These are phyloP conservation scores for Hirsutella minnesotensis DNA, from an alignment of 2,329 filamentous ascomycete species.

Conservation along the genomic window DNA sequence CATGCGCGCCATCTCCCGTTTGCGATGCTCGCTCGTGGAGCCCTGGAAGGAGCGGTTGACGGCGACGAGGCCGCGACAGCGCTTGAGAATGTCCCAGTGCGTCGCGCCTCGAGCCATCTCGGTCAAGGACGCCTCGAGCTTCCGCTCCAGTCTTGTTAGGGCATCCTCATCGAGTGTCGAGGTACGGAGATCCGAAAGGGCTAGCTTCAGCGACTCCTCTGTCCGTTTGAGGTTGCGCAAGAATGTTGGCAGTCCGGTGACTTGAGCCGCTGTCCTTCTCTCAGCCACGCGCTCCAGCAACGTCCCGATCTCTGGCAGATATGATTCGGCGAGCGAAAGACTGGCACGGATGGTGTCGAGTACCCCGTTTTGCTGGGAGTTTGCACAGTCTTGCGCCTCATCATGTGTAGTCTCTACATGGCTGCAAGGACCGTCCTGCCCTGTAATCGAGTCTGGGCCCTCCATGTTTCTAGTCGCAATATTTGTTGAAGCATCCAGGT, in stretches of 20 bases:
- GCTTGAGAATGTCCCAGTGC: constrained; percentile 22
- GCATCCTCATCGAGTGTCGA: constrained; percentile 2
- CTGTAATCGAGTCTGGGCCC: too few relatives aligned
- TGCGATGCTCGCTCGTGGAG: constrained; percentile 15
- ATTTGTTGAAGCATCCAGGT: too few relatives aligned
- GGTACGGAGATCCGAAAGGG: constrained; percentile 6
- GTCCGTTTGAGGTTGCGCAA: constrained; percentile 11
- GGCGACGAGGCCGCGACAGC: constrained; percentile 17
- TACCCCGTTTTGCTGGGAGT: constrained; percentile 2
- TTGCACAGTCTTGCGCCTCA: not conserved
- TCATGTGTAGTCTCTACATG: too few relatives aligned
- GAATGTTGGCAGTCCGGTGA: constrained; percentile 12
- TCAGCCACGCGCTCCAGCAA: constrained; percentile 5
- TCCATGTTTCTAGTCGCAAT: too few relatives aligned
- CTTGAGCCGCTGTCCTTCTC: constrained; percentile 3
- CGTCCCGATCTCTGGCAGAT: constrained; percentile 9
- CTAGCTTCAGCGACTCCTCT: constrained; percentile 4
- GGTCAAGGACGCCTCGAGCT: constrained; percentile 13
- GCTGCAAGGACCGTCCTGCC: too few relatives aligned
- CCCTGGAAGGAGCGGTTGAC: constrained; percentile 21
- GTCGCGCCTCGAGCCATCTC: constrained; percentile 9
- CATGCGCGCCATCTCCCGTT: constrained; percentile 10
- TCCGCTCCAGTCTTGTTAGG: constrained; percentile 7
- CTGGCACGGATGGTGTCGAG: constrained; percentile 5
- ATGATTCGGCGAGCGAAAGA: constrained; percentile 4